Conservation (phyloP, 2,329 filamentous ascomycete genomes). For the Trichoderma oligosporum region DNA sequence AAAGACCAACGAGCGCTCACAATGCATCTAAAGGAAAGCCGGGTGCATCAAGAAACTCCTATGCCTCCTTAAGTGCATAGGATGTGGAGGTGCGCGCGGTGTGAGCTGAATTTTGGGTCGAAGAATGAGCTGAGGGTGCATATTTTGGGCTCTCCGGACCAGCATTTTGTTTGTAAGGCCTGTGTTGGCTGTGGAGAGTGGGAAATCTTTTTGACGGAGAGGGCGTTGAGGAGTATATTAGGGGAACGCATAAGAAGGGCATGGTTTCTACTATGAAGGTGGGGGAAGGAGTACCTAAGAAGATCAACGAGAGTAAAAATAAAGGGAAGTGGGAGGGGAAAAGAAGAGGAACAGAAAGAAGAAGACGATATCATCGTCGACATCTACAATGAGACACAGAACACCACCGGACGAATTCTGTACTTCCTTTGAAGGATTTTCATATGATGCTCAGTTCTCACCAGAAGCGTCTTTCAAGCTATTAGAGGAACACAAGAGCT, state of each 20-base stretch:
- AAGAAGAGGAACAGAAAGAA: background rate
- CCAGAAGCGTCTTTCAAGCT: background rate
- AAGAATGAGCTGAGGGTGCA: background rate
- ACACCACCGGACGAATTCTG: constrained; percentile 8
- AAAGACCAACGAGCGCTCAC: background rate
- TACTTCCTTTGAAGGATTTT: background rate
- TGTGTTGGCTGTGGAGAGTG: background rate
- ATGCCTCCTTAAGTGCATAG: background rate
- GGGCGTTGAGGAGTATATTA: background rate
- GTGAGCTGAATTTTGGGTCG: background rate
- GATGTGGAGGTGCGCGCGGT: background rate
- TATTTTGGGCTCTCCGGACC: background rate
- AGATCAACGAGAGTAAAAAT: no score
- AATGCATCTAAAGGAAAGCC: background rate
- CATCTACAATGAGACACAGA: background rate
- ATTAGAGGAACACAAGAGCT: background rate
- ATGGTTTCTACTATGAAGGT: no score
- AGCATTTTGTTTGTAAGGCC: background rate
- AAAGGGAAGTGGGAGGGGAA: background rate
- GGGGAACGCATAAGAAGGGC: background rate
- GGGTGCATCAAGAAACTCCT: background rate
- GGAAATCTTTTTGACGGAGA: background rate
- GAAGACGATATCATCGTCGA: no score
- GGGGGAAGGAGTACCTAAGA: no score
- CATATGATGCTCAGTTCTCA: background rate